Evolutionary conservation across 345 rosid genomes (phyloP).

Genomic region (Moricandia arvensis): DNA sequence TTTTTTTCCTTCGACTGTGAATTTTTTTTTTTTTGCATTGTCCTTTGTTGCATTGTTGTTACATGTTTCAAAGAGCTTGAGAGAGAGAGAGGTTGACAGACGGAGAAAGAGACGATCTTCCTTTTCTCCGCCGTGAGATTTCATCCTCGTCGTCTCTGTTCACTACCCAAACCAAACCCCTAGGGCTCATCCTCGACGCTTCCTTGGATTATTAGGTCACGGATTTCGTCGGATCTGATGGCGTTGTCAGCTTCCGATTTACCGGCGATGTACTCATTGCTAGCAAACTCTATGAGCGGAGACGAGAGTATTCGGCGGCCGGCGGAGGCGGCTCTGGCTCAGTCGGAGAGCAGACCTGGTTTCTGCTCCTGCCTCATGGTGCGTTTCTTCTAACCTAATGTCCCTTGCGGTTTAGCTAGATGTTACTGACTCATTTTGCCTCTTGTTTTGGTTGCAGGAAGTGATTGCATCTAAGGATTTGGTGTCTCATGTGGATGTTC

Average conservation of each 20-base stretch:
- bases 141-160: neutral
- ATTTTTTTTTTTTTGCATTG: neutral
- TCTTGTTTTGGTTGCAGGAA: slow-evolving; percentile 57
- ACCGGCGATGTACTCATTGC: slow-evolving; percentile 68
- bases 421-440: slow-evolving; percentile 24
- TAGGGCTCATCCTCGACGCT: slow-evolving; percentile 27
- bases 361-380: slow-evolving; percentile 97
- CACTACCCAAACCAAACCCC: neutral
- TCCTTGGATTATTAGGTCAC: slow-evolving; percentile 19
- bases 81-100: slow-evolving; percentile 9
- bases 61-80: neutral
- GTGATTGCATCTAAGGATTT: slow-evolving; percentile 86
- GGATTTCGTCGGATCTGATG: slow-evolving; percentile 51
- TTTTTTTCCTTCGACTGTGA: slow-evolving; percentile 10
- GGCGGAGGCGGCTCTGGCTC: slow-evolving; percentile 85
- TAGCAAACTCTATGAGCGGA: slow-evolving; percentile 86
- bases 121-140: slow-evolving; percentile 29
- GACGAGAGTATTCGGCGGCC: slow-evolving; percentile 77
- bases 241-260: slow-evolving; percentile 92
- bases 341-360: slow-evolving; percentile 87
- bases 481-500: slow-evolving; percentile 78
- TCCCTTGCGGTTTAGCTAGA: slow-evolving; percentile 27
- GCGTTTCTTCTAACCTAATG: neutral
- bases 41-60: slow-evolving; percentile 11
- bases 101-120: slow-evolving; percentile 15